Evolutionary conservation across 768 basidiomycete species (phyloP).

Genomic region (Boletus rufocinnamomeus): DNA sequence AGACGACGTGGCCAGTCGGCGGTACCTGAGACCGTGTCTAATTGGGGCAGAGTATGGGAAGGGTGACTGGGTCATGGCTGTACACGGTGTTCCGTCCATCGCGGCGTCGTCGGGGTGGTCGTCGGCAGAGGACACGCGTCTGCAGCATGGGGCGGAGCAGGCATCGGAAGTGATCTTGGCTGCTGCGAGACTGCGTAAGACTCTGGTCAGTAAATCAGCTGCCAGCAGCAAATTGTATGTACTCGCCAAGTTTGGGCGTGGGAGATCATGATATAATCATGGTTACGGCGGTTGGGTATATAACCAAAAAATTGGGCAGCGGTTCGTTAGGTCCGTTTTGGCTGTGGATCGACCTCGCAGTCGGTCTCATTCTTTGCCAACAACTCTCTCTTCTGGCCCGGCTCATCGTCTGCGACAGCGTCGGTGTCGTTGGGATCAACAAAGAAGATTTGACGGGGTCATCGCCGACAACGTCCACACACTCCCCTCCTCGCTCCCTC

Average conservation of each 20-base stretch:
- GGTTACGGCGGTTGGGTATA: constrained; percentile 18
- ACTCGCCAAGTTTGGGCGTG: constrained; percentile 21
- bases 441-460: constrained; percentile 31
- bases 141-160: constrained; percentile 1
- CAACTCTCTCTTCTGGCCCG: constrained; percentile 33
- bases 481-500: not conserved
- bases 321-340: constrained; percentile 32
- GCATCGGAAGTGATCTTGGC: not conserved
- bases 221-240: not conserved
- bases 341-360: constrained; percentile 49
- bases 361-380: constrained; percentile 45
- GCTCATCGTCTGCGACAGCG: constrained; percentile 44
- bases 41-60: constrained; percentile 17
- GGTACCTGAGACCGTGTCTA: constrained; percentile 25
- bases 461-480: constrained; percentile 30
- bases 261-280: constrained; percentile 30
- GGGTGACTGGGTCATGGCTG: not conserved
- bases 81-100: constrained; percentile 7
- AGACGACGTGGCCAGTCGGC: constrained; percentile 16
- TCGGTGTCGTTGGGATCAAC: constrained; percentile 45
- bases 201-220: no score
- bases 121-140: constrained; percentile 20
- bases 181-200: constrained; percentile 15
- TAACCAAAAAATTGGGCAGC: constrained; percentile 26
- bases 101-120: not conserved